These are phyloP conservation scores for Termitomyces sp. DNA, from an alignment of 768 basidiomycete genomes.

Conservation along the genomic window DNA sequence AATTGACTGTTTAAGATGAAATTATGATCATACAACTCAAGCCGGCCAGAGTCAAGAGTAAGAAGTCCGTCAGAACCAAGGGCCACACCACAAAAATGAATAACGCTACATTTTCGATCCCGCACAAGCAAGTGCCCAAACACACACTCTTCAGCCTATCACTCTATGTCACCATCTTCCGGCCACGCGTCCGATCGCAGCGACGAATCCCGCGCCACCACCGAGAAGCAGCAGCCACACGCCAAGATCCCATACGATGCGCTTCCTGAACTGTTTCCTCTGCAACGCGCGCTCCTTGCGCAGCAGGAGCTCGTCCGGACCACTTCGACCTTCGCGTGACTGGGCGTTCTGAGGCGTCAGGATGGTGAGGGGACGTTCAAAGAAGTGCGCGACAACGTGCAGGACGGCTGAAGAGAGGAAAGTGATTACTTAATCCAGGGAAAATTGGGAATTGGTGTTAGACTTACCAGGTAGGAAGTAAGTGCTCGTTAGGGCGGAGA, in stretches of 20 bases:
- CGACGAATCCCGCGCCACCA: slow-evolving; percentile 51
- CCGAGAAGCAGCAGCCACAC: slow-evolving; percentile 71
- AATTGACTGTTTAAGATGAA: background rate
- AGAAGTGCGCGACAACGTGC: slow-evolving; percentile 81
- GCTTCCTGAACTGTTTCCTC: slow-evolving; percentile 61
- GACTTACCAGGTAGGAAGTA: slow-evolving; percentile 60
- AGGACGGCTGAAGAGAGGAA: slow-evolving; percentile 52
- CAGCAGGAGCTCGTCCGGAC: slow-evolving; percentile 67
- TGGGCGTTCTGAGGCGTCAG: slow-evolving; percentile 49
- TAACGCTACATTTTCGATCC: background rate
- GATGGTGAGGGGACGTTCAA: slow-evolving; percentile 81
- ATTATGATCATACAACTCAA: slow-evolving; percentile 5
- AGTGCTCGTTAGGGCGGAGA: slow-evolving; percentile 50
- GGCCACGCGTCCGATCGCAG: slow-evolving; percentile 51
- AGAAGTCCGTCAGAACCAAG: background rate
- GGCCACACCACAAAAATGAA: background rate
- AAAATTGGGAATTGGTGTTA: background rate
- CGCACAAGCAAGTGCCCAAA: background rate
- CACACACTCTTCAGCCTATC: background rate
- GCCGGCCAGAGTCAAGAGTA: background rate
- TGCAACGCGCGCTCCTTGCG: slow-evolving; percentile 87
- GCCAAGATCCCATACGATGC: slow-evolving; percentile 82
- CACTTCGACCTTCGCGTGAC: slow-evolving; percentile 9
- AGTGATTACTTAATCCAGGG: background rate
- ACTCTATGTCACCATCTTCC: slow-evolving; percentile 43